Evolutionary conservation across 148 eudicot species (phyloP).

Genomic region (Rhododendron griersonianum): DNA sequence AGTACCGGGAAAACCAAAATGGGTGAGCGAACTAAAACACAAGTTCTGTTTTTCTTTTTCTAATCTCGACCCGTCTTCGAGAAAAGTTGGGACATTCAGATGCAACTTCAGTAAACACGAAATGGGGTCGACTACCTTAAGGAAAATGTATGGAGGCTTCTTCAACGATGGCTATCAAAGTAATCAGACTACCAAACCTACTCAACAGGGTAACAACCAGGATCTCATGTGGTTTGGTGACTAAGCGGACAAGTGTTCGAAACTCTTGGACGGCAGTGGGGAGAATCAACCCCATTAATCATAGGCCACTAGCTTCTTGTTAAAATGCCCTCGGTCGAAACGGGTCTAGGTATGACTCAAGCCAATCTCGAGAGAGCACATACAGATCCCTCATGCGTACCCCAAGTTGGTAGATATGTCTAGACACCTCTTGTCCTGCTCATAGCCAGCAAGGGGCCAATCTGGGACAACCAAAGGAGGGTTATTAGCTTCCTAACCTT

Average conservation of each 20-base stretch:
- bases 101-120: background rate
- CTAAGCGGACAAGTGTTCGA: background rate
- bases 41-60: background rate
- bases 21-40: background rate
- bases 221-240: background rate
- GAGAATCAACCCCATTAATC: background rate
- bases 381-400: background rate
- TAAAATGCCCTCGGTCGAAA: background rate
- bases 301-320: background rate
- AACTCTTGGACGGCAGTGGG: background rate
- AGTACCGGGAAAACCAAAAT: background rate
- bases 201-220: background rate
- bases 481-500: background rate
- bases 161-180: background rate
- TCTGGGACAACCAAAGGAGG: background rate
- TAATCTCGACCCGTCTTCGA: background rate
- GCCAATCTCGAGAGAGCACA: background rate
- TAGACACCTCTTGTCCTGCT: background rate
- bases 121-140: background rate
- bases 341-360: background rate
- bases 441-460: background rate
- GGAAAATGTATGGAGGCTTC: background rate
- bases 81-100: background rate
- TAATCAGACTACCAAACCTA: background rate
- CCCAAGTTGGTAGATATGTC: background rate